A percentile compares a stretch with the other conserved stretches of the same genome.
Evolutionary conservation across 1,284 basidiomycete species (phyloP).

Genomic region (Pseudomicrostroma phylloplanum): DNA sequence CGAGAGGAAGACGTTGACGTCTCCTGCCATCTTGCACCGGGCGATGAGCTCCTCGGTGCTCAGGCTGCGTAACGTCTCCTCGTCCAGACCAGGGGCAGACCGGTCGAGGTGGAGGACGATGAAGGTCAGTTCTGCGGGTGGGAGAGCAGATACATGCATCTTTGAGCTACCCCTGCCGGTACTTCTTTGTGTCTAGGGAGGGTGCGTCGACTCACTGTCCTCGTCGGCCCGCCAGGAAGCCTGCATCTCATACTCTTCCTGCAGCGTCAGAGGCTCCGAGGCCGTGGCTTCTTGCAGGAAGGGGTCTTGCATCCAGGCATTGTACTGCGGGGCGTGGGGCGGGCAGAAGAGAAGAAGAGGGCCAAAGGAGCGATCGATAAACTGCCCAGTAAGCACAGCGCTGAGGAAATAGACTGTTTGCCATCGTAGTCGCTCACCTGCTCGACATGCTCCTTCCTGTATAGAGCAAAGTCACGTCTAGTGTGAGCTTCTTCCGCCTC

Average conservation of each 20-base stretch:
- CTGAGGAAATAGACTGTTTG: background rate
- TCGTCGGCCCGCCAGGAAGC: conserved; percentile 76
- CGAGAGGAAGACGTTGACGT: conserved; percentile 79
- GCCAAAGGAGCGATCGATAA: background rate
- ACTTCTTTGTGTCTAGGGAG: too few relatives aligned
- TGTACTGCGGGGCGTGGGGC: conserved; percentile 56
- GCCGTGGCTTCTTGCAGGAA: conserved; percentile 73
- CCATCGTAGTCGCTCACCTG: conserved; percentile 50
- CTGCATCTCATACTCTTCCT: conserved; percentile 89
- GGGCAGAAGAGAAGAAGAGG: background rate
- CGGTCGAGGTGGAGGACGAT: conserved; percentile 60
- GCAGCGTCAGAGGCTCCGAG: conserved; percentile 72
- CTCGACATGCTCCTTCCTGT: conserved; percentile 60
- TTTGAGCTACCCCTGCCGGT: background rate
- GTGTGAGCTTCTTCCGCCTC: background rate
- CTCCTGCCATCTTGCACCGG: conserved; percentile 71
- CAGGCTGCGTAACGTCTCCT: conserved; percentile 9
- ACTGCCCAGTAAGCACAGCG: background rate
- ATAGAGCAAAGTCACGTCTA: background rate
- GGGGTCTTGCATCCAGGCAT: conserved; percentile 81
- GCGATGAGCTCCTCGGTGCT: conserved; percentile 35
- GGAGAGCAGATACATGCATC: conserved; percentile 3
- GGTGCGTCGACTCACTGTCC: conserved; percentile 61
- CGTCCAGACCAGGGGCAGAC: conserved; percentile 1
- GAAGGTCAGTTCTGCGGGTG: conserved; percentile 70